These are phyloP conservation scores for Noccaea bulbosa DNA, from an alignment of 345 rosid genomes.

Conservation along the genomic window DNA sequence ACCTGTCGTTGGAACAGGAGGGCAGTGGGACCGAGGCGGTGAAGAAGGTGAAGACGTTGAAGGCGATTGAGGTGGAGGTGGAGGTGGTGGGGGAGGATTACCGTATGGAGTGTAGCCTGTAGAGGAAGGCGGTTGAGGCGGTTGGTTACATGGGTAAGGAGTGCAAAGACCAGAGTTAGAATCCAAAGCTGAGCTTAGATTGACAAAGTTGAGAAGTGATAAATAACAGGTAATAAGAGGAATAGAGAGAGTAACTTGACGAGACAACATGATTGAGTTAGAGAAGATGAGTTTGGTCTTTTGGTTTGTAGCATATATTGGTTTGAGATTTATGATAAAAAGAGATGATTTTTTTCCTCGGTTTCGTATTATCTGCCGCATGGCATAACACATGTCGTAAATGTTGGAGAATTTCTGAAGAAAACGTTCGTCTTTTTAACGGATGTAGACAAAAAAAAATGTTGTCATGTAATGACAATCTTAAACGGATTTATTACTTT, in stretches of 20 bases:
- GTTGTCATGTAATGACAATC: slow-evolving; percentile 36
- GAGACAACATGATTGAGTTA: slow-evolving; percentile 34
- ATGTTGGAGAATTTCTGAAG: slow-evolving; percentile 25
- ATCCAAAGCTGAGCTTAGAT: slow-evolving; percentile 34
- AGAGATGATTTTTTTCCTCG: not conserved
- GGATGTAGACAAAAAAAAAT: slow-evolving; percentile 29
- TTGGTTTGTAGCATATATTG: not conserved
- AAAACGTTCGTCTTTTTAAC: slow-evolving; percentile 30
- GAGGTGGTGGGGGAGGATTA: slow-evolving; percentile 34
- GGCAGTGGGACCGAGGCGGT: slow-evolving; percentile 39
- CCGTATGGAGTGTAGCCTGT: slow-evolving; percentile 37
- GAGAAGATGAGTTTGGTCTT: slow-evolving; percentile 25
- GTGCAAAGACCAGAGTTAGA: slow-evolving; percentile 33
- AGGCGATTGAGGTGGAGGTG: slow-evolving; percentile 6
- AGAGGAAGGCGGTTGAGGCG: slow-evolving; percentile 42
- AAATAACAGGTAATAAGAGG: slow-evolving; percentile 28
- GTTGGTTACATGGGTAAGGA: slow-evolving; percentile 50
- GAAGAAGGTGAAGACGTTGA: slow-evolving; percentile 18
- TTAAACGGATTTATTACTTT: not conserved
- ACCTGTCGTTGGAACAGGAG: slow-evolving; percentile 41
- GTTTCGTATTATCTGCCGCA: slow-evolving; percentile 45
- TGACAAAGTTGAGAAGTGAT: slow-evolving; percentile 23
- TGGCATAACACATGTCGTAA: slow-evolving; percentile 48
- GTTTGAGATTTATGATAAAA: slow-evolving; percentile 14
- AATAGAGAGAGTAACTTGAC: slow-evolving; percentile 17